Base-by-base conservation (phyloP, 306 rosid species). In the Cyclanthera cordifolia region DNA sequence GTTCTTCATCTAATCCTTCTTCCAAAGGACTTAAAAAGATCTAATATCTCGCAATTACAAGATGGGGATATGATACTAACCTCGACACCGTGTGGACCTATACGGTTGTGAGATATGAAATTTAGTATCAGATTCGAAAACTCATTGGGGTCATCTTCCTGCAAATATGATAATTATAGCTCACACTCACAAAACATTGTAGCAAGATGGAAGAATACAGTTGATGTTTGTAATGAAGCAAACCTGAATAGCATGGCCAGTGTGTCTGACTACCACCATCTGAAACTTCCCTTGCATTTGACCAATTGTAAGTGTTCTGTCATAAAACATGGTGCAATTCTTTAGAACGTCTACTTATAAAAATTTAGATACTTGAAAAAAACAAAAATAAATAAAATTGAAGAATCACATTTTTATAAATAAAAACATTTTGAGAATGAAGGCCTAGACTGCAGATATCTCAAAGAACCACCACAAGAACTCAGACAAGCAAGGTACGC, bases 251-350 rank as follows among this genome's bases (percentile, higher is more conserved):
- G 99, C 99, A 79, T 93, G 99, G 79, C 99, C 96, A 8, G 91
- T 80, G 72, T 90, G 91, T 67, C 91, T 83, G 67, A 93, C 90
- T 27, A 93, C 90, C 49, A 85, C 75, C 96, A 90, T 90, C 74
- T 93, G 99, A 79, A 90, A 93, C 90, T 93, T 93, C 64, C 99
- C 99, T 86, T 93, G 99, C 99, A 93, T 93, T 85, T 93, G 99
- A 79, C 99, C 99, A 73, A 93, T 90, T 68, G 96, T 93, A 28
- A 89, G 94, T 79, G 95, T 53, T 78, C 99, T 93, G 87, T 74
- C 56, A 74, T 54, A 75, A 77, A 34, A 34, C 41, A 34, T 34
- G 41, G 57, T 0, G 20, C 19, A 64, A 12, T 17, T 64, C 3
- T 41, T 61, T 1, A 61, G 68, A 39, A 61, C 2, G 1, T n/a